Evolutionary conservation across 805 yeast genomes (phyloP).

Genomic region (Sugiyamaella marilandica): DNA sequence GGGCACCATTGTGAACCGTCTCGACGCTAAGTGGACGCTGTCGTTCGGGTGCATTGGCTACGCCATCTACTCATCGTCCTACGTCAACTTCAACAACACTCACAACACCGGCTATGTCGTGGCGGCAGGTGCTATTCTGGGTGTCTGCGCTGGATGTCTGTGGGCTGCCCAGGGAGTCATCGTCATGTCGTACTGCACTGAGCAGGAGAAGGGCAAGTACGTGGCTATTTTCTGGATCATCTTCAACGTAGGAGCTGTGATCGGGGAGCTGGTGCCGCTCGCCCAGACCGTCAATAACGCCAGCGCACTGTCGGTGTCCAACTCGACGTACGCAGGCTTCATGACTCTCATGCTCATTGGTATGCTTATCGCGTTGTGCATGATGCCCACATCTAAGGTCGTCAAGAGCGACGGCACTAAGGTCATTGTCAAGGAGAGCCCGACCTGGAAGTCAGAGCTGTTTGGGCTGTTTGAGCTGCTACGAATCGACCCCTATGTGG

Average conservation of each 20-base stretch:
- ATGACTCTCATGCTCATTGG: slow-evolving; percentile 49
- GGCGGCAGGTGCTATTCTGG: slow-evolving; percentile 54
- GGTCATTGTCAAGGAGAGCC: slow-evolving; percentile 43
- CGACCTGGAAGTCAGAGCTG: slow-evolving; percentile 44
- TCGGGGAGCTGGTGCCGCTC: slow-evolving; percentile 56
- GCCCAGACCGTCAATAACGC: slow-evolving; percentile 42
- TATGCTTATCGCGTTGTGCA: slow-evolving; percentile 38
- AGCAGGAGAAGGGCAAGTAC: slow-evolving; percentile 47
- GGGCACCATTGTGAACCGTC: slow-evolving; percentile 48
- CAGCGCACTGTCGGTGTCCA: slow-evolving; percentile 35
- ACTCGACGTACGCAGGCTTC: slow-evolving; percentile 53
- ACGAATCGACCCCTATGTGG: slow-evolving; percentile 41
- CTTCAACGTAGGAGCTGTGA: slow-evolving; percentile 58
- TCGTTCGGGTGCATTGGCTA: slow-evolving; percentile 46
- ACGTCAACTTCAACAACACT: slow-evolving; percentile 41
- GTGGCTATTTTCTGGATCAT: slow-evolving; percentile 57
- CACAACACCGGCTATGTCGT: slow-evolving; percentile 48
- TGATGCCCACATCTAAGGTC: slow-evolving; percentile 49
- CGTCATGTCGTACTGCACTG: slow-evolving; percentile 54
- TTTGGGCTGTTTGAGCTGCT: slow-evolving; percentile 38
- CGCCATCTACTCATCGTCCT: slow-evolving; percentile 43
- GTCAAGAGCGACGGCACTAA: slow-evolving; percentile 46
- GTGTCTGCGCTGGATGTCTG: slow-evolving; percentile 49
- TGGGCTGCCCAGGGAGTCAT: slow-evolving; percentile 61
- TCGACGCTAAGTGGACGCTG: slow-evolving; percentile 43